Conservation (phyloP, 306 rosid species). For the Pterocarpus santalinus region DNA sequence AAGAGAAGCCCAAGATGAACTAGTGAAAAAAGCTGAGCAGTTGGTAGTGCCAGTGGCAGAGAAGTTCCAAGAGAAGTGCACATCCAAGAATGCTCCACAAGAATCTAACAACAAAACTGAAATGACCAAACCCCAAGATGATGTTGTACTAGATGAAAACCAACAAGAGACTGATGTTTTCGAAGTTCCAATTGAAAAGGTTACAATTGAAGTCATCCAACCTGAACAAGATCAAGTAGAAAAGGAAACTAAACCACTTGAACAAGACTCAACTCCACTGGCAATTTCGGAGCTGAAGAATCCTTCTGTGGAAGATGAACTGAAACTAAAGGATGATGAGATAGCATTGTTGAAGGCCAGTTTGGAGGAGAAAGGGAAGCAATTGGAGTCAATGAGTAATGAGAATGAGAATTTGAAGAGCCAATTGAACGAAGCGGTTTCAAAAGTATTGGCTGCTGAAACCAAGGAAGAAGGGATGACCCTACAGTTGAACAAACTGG, state of each 20-base stretch:
- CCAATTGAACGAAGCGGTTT: conserved; percentile 60
- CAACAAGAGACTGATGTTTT: conserved; percentile 81
- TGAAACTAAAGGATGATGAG: conserved; percentile 60
- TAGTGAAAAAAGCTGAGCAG: conserved; percentile 69
- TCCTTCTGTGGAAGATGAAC: conserved; percentile 58
- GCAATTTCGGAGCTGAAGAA: conserved; percentile 56
- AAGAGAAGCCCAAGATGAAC: conserved; percentile 75
- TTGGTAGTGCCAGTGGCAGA: conserved; percentile 48
- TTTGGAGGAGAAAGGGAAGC: conserved; percentile 69
- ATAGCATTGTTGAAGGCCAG: conserved; percentile 53
- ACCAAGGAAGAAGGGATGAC: conserved; percentile 63
- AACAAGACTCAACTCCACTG: conserved; percentile 37
- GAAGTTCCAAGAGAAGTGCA: conserved; percentile 51
- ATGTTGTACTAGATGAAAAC: conserved; percentile 48
- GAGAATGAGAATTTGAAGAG: conserved; percentile 65
- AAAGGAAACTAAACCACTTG: conserved; percentile 56
- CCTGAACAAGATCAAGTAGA: conserved; percentile 41
- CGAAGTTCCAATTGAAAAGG: conserved; percentile 75
- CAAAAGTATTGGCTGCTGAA: conserved; percentile 55
- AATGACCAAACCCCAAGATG: conserved; percentile 42
- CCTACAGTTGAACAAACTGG: conserved; percentile 53
- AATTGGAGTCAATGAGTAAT: conserved; percentile 47
- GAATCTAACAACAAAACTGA: conserved; percentile 50
- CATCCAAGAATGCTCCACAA: conserved; percentile 42
- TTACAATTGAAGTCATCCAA: conserved; percentile 49